These are phyloP conservation scores for Lachnellula suecica DNA, from an alignment of 2,329 filamentous ascomycete genomes.

Conservation along the genomic window DNA sequence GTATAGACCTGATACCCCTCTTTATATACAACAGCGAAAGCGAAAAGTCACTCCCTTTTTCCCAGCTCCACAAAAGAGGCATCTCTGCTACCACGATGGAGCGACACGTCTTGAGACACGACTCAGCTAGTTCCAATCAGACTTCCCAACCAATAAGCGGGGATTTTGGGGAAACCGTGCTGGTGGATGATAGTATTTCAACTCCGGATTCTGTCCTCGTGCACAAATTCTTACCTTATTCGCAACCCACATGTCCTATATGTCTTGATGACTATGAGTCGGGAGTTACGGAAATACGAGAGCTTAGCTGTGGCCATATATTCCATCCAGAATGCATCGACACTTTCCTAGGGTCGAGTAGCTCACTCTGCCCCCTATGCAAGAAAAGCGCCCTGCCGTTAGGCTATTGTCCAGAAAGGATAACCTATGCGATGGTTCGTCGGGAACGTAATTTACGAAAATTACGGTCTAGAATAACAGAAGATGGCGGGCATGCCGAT, in stretches of 20 bases:
- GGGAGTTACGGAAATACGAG: conserved; percentile 70
- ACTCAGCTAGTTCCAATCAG: neutral
- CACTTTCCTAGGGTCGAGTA: conserved; percentile 73
- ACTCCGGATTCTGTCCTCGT: conserved; percentile 12
- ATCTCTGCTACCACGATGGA: neutral
- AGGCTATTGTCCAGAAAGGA: conserved; percentile 61
- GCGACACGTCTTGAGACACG: neutral
- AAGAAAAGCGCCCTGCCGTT: conserved; percentile 77
- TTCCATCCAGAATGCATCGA: conserved; percentile 94
- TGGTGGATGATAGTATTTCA: conserved; percentile 16
- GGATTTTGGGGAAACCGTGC: neutral
- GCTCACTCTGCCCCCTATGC: conserved; percentile 87
- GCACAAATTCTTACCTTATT: conserved; percentile 47
- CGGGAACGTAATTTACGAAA: conserved; percentile 70
- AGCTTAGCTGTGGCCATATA: conserved; percentile 87
- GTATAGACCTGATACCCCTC: conserved; percentile 73
- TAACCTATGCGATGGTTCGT: conserved; percentile 85
- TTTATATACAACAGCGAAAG: conserved; percentile 70
- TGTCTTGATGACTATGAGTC: conserved; percentile 80
- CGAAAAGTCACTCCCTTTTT: conserved; percentile 38
- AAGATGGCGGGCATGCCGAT: conserved; percentile 14
- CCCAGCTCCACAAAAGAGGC: conserved; percentile 22
- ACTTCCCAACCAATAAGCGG: neutral
- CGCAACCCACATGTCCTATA: conserved; percentile 85
- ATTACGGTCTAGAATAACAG: conserved; percentile 24